A percentile compares a stretch with the other conserved stretches of the same genome.
Evolutionary conservation across 768 basidiomycete species (phyloP).

Genomic region (Podaxis rugospora): DNA sequence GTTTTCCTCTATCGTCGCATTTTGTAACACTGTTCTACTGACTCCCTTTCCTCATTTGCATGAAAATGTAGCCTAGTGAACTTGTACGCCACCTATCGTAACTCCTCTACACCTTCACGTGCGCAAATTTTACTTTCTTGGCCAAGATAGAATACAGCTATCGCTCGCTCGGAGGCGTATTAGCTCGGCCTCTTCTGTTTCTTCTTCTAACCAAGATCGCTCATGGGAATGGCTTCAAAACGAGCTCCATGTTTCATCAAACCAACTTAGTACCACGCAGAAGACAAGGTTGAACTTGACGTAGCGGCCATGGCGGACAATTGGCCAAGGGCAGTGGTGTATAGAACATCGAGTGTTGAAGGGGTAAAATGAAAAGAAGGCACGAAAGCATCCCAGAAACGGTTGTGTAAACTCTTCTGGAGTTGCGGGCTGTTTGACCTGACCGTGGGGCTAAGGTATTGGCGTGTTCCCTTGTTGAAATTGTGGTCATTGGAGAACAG

Average conservation of each 20-base stretch:
- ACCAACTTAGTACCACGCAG: background rate
- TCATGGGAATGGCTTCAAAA: slow-evolving; percentile 84
- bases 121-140: too few relatives aligned
- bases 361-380: background rate
- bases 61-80: background rate
- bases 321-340: background rate
- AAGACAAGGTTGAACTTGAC: background rate
- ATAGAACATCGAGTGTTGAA: too few relatives aligned
- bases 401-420: background rate
- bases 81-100: background rate
- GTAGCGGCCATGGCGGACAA: background rate
- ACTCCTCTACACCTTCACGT: background rate
- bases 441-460: background rate
- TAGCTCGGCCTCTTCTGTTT: slow-evolving; percentile 63
- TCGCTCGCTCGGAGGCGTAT: slow-evolving; percentile 55
- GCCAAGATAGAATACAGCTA: too few relatives aligned
- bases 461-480: background rate
- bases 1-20: background rate
- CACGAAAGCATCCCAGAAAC: background rate
- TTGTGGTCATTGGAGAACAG: background rate
- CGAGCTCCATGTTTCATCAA: slow-evolving; percentile 79
- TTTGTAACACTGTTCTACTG: background rate
- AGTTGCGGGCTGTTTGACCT: background rate
- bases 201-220: slow-evolving; percentile 60
- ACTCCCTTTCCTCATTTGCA: background rate